phyloP scores from a whole-genome alignment of 2,329 filamentous ascomycete genomes.

The Shiraia sp. region DNA sequence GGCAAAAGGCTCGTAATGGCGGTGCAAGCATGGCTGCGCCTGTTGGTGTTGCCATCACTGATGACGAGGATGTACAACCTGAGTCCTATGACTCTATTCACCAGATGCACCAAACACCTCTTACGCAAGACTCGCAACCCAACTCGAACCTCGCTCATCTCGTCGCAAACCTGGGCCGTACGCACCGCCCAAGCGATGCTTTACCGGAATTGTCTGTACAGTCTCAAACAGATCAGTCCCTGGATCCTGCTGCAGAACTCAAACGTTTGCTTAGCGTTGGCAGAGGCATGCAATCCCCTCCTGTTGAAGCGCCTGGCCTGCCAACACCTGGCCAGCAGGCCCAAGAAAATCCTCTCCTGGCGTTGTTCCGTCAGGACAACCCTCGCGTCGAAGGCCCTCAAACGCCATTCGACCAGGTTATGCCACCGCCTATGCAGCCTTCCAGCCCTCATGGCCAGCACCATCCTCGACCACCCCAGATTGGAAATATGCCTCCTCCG shows the following conservation, averaged over 20 bases:
- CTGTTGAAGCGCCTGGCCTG: slow-evolving; percentile 38
- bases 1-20: slow-evolving; percentile 45
- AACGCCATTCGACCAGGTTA: slow-evolving; percentile 60
- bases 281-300: slow-evolving; percentile 40
- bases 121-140: slow-evolving; percentile 10
- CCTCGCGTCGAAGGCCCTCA: slow-evolving; percentile 18
- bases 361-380: slow-evolving; percentile 53
- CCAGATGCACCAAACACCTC: slow-evolving; percentile 26
- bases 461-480: slow-evolving; percentile 58
- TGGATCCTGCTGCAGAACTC: slow-evolving; percentile 56
- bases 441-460: slow-evolving; percentile 58
- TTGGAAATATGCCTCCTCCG: slow-evolving; percentile 53
- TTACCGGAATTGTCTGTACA: slow-evolving; percentile 37
- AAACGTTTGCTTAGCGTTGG: slow-evolving; percentile 55
- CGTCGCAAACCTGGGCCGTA: slow-evolving; percentile 33
- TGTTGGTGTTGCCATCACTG: slow-evolving; percentile 24
- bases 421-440: slow-evolving; percentile 56
- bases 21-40: slow-evolving; percentile 21
- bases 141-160: slow-evolving; percentile 36
- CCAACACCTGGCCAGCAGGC: slow-evolving; percentile 31
- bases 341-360: slow-evolving; percentile 55
- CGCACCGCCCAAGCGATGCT: slow-evolving; percentile 29
- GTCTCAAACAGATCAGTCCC: slow-evolving; percentile 21
- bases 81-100: slow-evolving; percentile 26
- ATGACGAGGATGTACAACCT: slow-evolving; percentile 34